Conservation (phyloP, 306 rosid species). For the Chamaecrista fasciculata region DNA sequence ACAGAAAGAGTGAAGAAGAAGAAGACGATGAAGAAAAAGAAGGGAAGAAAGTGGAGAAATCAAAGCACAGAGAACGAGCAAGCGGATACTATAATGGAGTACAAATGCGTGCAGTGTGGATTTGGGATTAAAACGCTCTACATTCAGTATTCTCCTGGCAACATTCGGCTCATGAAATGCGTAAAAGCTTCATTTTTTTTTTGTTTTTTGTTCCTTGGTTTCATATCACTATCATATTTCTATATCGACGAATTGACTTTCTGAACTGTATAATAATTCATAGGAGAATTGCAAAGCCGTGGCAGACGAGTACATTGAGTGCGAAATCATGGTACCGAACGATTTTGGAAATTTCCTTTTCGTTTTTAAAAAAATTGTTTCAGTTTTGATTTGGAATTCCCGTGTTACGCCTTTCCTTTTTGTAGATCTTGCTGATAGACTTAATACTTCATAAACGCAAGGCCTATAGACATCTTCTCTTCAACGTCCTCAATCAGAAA, state of each 20-base stretch:
- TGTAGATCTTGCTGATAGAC: constrained; percentile 74
- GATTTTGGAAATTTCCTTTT: constrained; percentile 19
- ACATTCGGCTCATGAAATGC: constrained; percentile 91
- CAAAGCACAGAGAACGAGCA: not conserved
- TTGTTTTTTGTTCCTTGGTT: constrained; percentile 4
- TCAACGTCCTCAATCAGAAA: constrained; percentile 58
- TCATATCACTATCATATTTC: not conserved
- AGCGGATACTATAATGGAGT: constrained; percentile 30
- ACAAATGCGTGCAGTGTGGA: constrained; percentile 77
- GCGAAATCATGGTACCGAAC: constrained; percentile 67
- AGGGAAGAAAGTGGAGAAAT: not conserved
- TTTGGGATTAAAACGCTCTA: constrained; percentile 51
- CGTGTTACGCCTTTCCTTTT: not conserved
- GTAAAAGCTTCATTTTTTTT: constrained; percentile 36
- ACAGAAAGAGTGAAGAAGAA: no score
- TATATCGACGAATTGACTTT: constrained; percentile 2
- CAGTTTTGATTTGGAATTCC: constrained; percentile 8
- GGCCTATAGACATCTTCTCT: constrained; percentile 80
- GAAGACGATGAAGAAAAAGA: not conserved
- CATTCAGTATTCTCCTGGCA: constrained; percentile 85
- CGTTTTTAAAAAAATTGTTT: not conserved
- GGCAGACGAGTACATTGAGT: constrained; percentile 84
- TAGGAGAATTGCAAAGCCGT: constrained; percentile 77
- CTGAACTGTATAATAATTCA: not conserved
- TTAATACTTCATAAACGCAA: constrained; percentile 79